Evolutionary conservation across 805 yeast genomes (phyloP).

Genomic region (Yarrowia deformans): DNA sequence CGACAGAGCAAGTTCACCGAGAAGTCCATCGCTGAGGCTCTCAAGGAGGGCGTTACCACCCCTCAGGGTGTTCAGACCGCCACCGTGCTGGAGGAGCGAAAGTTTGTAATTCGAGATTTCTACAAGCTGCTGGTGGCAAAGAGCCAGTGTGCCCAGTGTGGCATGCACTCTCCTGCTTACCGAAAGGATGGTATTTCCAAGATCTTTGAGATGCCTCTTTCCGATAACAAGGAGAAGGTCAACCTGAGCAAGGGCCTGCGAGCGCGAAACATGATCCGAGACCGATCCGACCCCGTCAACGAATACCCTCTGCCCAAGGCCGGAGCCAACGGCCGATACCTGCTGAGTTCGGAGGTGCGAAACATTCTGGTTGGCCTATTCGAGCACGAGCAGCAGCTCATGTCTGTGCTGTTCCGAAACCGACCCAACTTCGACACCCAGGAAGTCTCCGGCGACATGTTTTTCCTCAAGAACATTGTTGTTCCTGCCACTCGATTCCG

Average conservation of each 20-base stretch:
- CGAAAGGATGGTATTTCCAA: constrained; percentile 95
- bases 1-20: constrained; percentile 76
- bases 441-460: constrained; percentile 72
- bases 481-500: constrained; percentile 98
- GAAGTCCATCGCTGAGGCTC: constrained; percentile 71
- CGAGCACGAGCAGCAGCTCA: constrained; percentile 69
- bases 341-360: constrained; percentile 85
- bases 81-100: constrained; percentile 86
- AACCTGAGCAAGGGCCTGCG: constrained; percentile 82
- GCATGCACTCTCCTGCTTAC: constrained; percentile 91
- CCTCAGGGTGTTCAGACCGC: constrained; percentile 79
- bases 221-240: constrained; percentile 75
- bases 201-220: constrained; percentile 85
- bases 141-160: constrained; percentile 94
- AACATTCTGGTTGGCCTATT: constrained; percentile 79
- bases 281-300: constrained; percentile 47
- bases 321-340: constrained; percentile 80
- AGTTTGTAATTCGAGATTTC: constrained; percentile 64
- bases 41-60: constrained; percentile 76
- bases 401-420: constrained; percentile 80
- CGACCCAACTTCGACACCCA: constrained; percentile 63
- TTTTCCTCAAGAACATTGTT: constrained; percentile 84
- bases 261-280: constrained; percentile 73
- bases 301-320: constrained; percentile 58
- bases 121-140: constrained; percentile 75